phyloP scores from a whole-genome alignment of 768 basidiomycete species.

The Suillus hirtellus region DNA sequence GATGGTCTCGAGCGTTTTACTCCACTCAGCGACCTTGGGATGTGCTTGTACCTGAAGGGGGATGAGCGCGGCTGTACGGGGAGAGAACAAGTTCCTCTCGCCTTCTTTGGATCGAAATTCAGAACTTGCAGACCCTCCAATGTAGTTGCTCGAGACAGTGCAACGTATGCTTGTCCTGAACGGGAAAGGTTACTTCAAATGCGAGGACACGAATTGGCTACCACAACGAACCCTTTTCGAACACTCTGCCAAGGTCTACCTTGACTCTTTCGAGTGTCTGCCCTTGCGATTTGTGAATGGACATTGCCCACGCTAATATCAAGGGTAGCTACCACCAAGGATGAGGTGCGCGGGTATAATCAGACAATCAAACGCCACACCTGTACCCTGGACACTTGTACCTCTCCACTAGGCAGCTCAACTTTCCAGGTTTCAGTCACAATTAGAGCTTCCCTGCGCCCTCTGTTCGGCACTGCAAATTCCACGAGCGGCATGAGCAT shows the following conservation, averaged over 20 bases:
- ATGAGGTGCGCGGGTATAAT: background rate
- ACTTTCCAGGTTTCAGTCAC: constrained; percentile 81
- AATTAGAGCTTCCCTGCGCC: constrained; percentile 55
- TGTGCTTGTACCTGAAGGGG: constrained; percentile 62
- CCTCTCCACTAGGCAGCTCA: constrained; percentile 83
- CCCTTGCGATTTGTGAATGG: constrained; percentile 97
- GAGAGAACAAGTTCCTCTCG: constrained; percentile 27
- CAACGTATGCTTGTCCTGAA: constrained; percentile 87
- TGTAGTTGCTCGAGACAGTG: constrained; percentile 84
- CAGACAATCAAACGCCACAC: constrained; percentile 39
- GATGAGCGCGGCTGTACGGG: constrained; percentile 2
- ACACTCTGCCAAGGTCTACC: constrained; percentile 90
- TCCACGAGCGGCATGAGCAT: constrained; percentile 72
- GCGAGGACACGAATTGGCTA: constrained; percentile 7
- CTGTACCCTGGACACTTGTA: constrained; percentile 79
- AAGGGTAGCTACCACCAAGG: constrained; percentile 62
- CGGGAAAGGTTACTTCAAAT: constrained; percentile 2
- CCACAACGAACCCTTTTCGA: constrained; percentile 74
- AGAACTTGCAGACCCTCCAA: constrained; percentile 85
- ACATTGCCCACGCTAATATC: constrained; percentile 96
- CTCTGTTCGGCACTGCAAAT: constrained; percentile 64
- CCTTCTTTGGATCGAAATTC: constrained; percentile 75
- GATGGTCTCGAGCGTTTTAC: constrained; percentile 61
- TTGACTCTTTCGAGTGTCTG: constrained; percentile 95
- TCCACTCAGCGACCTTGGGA: constrained; percentile 73